Evolutionary conservation across 768 basidiomycete species (phyloP).

Genomic region (Lentinula aciculospora): DNA sequence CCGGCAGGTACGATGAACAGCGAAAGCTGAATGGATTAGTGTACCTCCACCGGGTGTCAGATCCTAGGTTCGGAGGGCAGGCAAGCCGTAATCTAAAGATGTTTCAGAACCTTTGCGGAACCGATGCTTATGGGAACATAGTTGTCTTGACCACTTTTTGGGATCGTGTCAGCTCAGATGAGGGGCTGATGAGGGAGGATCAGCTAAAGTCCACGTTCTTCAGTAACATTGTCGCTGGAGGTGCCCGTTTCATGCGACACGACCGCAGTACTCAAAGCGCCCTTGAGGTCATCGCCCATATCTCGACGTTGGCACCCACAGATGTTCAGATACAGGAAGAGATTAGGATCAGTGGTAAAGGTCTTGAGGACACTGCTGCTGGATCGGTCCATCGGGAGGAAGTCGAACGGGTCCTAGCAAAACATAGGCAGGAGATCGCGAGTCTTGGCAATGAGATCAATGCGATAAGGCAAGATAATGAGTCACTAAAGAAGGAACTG

Average conservation of each 20-base stretch:
- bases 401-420: slow-evolving; percentile 24
- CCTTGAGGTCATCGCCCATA: slow-evolving; percentile 22
- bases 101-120: slow-evolving; percentile 40
- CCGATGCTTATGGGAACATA: slow-evolving; percentile 34
- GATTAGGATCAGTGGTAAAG: slow-evolving; percentile 12
- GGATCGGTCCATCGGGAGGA: slow-evolving; percentile 30
- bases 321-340: slow-evolving; percentile 12
- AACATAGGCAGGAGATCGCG: slow-evolving; percentile 26
- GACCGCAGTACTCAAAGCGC: slow-evolving; percentile 23
- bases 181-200: slow-evolving; percentile 27
- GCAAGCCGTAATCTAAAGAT: slow-evolving; percentile 35
- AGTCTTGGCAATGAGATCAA: slow-evolving; percentile 29
- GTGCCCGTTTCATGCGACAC: slow-evolving; percentile 32
- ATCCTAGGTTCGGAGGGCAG: slow-evolving; percentile 28
- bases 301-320: slow-evolving; percentile 14
- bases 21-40: too few relatives aligned
- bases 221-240: slow-evolving; percentile 33
- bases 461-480: background rate
- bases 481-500: background rate
- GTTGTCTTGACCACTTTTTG: slow-evolving; percentile 42
- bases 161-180: slow-evolving; percentile 26
- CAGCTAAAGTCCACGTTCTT: slow-evolving; percentile 35
- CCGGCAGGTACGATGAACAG: slow-evolving; percentile 10
- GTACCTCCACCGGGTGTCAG: too few relatives aligned
- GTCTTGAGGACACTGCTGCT: too few relatives aligned